Percentiles rank a stretch among this genome's conserved stretches.
Conservation (phyloP, 2,329 filamentous ascomycete species). For the Anthostomella pinea region DNA sequence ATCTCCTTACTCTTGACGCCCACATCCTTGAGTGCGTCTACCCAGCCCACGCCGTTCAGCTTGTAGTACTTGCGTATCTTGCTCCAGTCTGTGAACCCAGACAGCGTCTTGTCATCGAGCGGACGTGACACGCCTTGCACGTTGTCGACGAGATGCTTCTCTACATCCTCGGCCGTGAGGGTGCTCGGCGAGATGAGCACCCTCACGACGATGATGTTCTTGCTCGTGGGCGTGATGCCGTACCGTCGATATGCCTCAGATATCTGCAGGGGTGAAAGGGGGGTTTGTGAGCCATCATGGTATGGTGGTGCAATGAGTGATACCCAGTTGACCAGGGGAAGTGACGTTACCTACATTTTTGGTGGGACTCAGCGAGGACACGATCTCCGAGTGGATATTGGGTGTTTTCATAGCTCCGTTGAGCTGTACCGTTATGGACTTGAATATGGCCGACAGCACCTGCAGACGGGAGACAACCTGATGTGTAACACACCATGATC, state of each 20-base stretch:
- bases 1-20: slow-evolving; percentile 50
- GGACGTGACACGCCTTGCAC: slow-evolving; percentile 60
- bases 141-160: slow-evolving; percentile 56
- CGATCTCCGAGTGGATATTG: slow-evolving; percentile 87
- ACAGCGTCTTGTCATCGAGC: slow-evolving; percentile 64
- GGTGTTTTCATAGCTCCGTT: slow-evolving; percentile 67
- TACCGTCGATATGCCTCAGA: slow-evolving; percentile 87
- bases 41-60: slow-evolving; percentile 58
- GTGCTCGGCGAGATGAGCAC: slow-evolving; percentile 53
- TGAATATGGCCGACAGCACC: slow-evolving; percentile 71
- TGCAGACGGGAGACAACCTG: slow-evolving; percentile 72
- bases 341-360: slow-evolving; percentile 69
- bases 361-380: slow-evolving; percentile 74
- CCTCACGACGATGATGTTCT: slow-evolving; percentile 76
- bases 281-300: slow-evolving; percentile 2
- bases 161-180: slow-evolving; percentile 43
- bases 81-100: slow-evolving; percentile 57
- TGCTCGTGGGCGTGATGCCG: slow-evolving; percentile 71
- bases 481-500: background rate
- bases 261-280: slow-evolving; percentile 57
- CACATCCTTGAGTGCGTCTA: slow-evolving; percentile 45
- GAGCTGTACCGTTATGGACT: slow-evolving; percentile 66
- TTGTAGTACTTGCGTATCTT: slow-evolving; percentile 87
- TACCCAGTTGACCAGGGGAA: too few relatives aligned
- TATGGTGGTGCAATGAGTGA: too few relatives aligned